Percentiles rank a stretch among this genome's conserved stretches.
These are phyloP conservation scores for Emydomyces testavorans DNA, from an alignment of 2,329 filamentous ascomycete genomes.

Conservation along the genomic window DNA sequence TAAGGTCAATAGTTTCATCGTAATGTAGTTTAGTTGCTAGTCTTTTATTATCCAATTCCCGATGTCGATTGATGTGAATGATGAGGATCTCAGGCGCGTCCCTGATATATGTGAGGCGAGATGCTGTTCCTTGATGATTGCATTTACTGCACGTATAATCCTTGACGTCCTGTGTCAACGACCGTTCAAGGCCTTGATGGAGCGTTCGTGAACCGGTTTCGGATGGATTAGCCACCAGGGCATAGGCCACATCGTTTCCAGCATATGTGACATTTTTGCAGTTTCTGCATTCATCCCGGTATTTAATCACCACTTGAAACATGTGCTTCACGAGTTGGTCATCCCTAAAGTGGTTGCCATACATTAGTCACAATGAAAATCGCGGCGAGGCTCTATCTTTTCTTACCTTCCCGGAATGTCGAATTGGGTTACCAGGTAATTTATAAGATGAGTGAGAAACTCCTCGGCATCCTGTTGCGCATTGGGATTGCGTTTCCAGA, in stretches of 20 bases:
- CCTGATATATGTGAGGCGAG: slow-evolving; percentile 10
- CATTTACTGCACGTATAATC: slow-evolving; percentile 7
- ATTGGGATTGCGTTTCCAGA: background rate
- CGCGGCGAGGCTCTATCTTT: background rate
- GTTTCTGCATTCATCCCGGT: slow-evolving; percentile 7
- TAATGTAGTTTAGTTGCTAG: slow-evolving; percentile 6
- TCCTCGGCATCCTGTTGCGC: slow-evolving; percentile 14
- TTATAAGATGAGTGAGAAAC: slow-evolving; percentile 11
- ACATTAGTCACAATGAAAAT: background rate
- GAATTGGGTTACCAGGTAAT: background rate
- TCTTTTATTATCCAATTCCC: background rate
- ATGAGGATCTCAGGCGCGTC: slow-evolving; percentile 15
- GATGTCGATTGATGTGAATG: slow-evolving; percentile 13
- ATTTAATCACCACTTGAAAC: slow-evolving; percentile 9
- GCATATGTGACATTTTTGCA: slow-evolving; percentile 2
- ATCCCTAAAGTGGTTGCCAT: background rate
- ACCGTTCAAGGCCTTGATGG: background rate
- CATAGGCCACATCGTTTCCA: background rate
- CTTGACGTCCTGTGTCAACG: background rate
- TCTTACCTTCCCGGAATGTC: background rate
- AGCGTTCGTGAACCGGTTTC: background rate
- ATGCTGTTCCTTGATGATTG: background rate
- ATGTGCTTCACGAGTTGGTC: slow-evolving; percentile 7
- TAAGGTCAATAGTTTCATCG: slow-evolving; percentile 14
- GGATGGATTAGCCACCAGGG: background rate